Evolutionary conservation across 1,284 basidiomycete species (phyloP).

Genomic region (Peniophora sp.): DNA sequence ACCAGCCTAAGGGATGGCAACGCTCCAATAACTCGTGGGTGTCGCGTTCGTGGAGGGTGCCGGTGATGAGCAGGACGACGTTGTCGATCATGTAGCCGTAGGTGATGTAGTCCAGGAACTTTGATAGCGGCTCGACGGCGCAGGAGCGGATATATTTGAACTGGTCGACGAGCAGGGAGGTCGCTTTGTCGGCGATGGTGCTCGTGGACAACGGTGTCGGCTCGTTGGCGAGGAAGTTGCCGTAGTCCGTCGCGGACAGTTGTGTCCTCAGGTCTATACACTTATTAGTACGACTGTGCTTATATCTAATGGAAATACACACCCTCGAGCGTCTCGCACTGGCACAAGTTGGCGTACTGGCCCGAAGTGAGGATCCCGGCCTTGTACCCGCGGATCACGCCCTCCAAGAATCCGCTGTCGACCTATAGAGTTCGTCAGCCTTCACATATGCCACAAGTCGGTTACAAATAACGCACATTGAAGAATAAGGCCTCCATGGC

Average conservation of each 20-base stretch:
- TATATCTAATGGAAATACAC: background rate
- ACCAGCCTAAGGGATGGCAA: slow-evolving; percentile 95
- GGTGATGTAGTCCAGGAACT: slow-evolving; percentile 98
- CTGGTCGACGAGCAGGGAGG: slow-evolving; percentile 91
- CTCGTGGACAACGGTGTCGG: slow-evolving; percentile 92
- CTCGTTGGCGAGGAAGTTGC: slow-evolving; percentile 97
- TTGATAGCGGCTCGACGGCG: slow-evolving; percentile 84
- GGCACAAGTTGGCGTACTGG: slow-evolving; percentile 91
- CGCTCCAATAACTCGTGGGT: slow-evolving; percentile 95
- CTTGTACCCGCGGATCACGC: slow-evolving; percentile 92
- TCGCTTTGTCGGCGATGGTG: slow-evolving; percentile 93
- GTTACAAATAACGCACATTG: slow-evolving; percentile 51
- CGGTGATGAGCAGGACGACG: slow-evolving; percentile 94
- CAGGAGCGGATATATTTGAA: slow-evolving; percentile 94
- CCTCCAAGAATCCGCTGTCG: slow-evolving; percentile 82
- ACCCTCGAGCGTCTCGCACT: slow-evolving; percentile 98
- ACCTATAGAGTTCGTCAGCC: slow-evolving; percentile 38
- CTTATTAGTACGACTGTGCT: background rate
- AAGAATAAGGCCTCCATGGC: slow-evolving; percentile 82
- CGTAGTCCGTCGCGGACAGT: slow-evolving; percentile 94
- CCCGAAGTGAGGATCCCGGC: slow-evolving; percentile 82
- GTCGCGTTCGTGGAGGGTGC: slow-evolving; percentile 94
- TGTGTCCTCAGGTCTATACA: slow-evolving; percentile 83
- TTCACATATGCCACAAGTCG: background rate
- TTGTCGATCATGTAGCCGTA: slow-evolving; percentile 99